Conservation (phyloP, 805 yeast genomes). For the Candida arabinofermentans region DNA sequence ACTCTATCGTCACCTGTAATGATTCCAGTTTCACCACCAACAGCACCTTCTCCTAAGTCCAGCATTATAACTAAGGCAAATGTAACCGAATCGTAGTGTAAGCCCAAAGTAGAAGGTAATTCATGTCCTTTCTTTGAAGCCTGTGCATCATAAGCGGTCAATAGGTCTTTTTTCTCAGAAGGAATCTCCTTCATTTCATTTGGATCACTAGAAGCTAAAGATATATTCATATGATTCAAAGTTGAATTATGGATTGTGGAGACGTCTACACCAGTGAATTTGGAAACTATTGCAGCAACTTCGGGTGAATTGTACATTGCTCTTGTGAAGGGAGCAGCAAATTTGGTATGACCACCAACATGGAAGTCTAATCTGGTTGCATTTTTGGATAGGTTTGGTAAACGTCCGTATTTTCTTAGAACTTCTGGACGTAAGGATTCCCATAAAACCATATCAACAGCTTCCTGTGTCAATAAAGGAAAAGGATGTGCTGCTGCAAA, state of each 20-base stretch:
- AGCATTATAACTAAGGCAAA: conserved; percentile 44
- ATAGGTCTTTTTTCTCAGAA: conserved; percentile 10
- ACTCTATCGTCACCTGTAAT: conserved; percentile 33
- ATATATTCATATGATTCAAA: conserved; percentile 43
- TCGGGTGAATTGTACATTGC: conserved; percentile 49
- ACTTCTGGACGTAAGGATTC: conserved; percentile 41
- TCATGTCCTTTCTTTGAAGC: conserved; percentile 25
- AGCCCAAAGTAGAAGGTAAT: conserved; percentile 39
- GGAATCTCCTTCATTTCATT: conserved; percentile 4
- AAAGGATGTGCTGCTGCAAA: conserved; percentile 47
- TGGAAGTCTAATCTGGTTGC: conserved; percentile 35
- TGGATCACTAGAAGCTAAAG: conserved; percentile 27
- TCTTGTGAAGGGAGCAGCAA: conserved; percentile 37
- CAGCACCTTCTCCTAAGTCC: conserved; percentile 39
- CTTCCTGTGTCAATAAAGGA: conserved; percentile 53
- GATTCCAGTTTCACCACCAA: conserved; percentile 44
- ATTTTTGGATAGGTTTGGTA: conserved; percentile 22
- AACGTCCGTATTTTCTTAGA: conserved; percentile 38
- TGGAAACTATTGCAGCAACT: conserved; percentile 40
- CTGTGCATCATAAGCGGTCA: conserved; percentile 3
- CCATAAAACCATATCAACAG: conserved; percentile 46
- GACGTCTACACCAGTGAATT: conserved; percentile 46
- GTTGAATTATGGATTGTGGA: conserved; percentile 44
- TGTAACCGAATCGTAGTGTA: conserved; percentile 42
- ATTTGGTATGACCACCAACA: conserved; percentile 42